Base-by-base conservation (phyloP, 1,284 basidiomycete genomes). In the Phaffia rhodozyma region DNA sequence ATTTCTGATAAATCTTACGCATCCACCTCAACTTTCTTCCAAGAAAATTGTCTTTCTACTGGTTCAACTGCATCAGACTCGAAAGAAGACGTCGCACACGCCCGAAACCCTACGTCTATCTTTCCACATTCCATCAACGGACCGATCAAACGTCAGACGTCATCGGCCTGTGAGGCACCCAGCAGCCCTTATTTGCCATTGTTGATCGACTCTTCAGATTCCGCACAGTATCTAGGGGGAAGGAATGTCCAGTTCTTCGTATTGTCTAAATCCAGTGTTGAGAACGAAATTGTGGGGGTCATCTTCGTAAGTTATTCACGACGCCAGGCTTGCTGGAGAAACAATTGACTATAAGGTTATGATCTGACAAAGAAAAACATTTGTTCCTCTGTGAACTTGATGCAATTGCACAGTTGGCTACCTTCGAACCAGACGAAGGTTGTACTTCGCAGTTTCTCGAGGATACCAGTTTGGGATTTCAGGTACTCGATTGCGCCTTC, bases 231-330 rank as follows among this genome's bases (percentile, higher is more conserved):
- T 38, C 9, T 58, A 7, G 55, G 55, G 18, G 61, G 61, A 13
- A 20, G 34, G 6, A 52, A 60, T 29, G 50, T 60, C 23, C 59
- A 60, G 50, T 60, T 60, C 50, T 60, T 47, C 59, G 7, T 54
- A 5, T 52, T 60, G 34, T 50, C 59, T 23, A 2, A 4, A 1
- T 30, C 29, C 18, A n/a, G 1, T 18, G 29, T 43, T 11, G 23
- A 6, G 25, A 27, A 21, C 21, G 23, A 30, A 2, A 43, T 3
- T 3, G 57, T 58, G 47, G 57, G 57, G 20, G 57, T 58, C 23
- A 38, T 58, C 43, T 58, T 27, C 25, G 57, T 58, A 49, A 7
- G 43, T 29, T 43, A 7, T 43, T 43, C 38, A 2, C 13, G 2
- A 11, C 2, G 2, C 5, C 38, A 16, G 13, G 13, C 16, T 16